These are phyloP conservation scores for Aspergillus cristatus DNA, from an alignment of 495 filamentous ascomycete species.

Conservation along the genomic window DNA sequence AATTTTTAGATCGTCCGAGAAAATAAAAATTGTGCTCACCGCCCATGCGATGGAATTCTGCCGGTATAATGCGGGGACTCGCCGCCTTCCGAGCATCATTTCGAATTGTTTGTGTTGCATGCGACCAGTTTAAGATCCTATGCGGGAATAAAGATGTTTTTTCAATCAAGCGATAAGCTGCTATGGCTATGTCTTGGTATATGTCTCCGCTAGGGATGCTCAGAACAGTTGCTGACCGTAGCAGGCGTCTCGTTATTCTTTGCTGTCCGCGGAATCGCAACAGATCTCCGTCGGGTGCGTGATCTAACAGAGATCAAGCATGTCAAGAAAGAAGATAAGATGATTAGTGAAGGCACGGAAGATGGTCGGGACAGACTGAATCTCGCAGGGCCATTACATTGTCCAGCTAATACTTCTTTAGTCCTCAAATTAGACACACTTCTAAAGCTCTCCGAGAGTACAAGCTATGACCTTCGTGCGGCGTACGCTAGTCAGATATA, in stretches of 20 bases:
- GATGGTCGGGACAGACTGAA: slow-evolving; percentile 25
- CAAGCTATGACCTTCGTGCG: slow-evolving; percentile 41
- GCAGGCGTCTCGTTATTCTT: slow-evolving; percentile 39
- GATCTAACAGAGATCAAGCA: slow-evolving; percentile 41
- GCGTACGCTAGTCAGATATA: slow-evolving; percentile 29
- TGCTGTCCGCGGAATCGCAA: slow-evolving; percentile 35
- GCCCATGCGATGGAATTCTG: slow-evolving; percentile 26
- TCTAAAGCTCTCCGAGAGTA: slow-evolving; percentile 37
- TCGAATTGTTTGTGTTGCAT: background rate
- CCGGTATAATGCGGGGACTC: slow-evolving; percentile 14
- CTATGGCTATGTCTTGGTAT: slow-evolving; percentile 39
- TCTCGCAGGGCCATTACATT: slow-evolving; percentile 6
- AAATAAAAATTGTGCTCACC: slow-evolving; percentile 28
- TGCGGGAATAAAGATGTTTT: slow-evolving; percentile 24
- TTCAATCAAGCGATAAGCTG: slow-evolving; percentile 31
- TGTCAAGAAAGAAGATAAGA: slow-evolving; percentile 35
- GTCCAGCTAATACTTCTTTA: no score
- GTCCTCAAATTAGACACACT: slow-evolving; percentile 44
- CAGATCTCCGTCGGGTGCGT: slow-evolving; percentile 36
- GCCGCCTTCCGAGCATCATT: slow-evolving; percentile 22
- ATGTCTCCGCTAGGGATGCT: background rate
- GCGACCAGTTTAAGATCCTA: background rate
- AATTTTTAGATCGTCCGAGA: slow-evolving; percentile 9
- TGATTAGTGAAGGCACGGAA: slow-evolving; percentile 39
- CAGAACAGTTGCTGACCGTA: slow-evolving; percentile 2